Percentiles rank a stretch among this genome's conserved stretches.
Conservation (phyloP, 495 filamentous ascomycete species). For the Tuber melanosporum region DNA sequence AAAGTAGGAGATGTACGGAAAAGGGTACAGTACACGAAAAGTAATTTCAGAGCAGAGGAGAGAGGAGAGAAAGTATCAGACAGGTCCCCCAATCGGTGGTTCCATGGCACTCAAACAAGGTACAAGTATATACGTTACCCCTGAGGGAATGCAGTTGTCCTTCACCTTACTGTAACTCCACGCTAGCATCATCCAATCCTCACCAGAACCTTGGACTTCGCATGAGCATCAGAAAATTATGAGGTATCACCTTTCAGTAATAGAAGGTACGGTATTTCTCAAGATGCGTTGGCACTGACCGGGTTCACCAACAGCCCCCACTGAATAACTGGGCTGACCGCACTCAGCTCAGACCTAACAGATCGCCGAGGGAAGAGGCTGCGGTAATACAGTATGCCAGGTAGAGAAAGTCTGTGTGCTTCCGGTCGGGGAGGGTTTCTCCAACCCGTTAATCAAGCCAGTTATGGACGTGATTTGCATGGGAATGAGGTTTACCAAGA, state of each 20-base stretch:
- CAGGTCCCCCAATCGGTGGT: neutral
- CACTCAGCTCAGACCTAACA: neutral
- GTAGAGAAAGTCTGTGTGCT: neutral
- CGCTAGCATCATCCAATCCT: neutral
- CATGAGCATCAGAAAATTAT: neutral
- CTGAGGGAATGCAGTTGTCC: neutral
- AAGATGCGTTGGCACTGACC: slow-evolving; percentile 1
- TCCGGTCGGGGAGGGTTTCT: neutral
- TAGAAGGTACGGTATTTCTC: neutral
- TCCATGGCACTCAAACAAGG: neutral
- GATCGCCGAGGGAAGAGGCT: neutral
- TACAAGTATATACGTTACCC: neutral
- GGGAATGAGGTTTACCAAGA: slow-evolving; percentile 29
- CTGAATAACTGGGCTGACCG: neutral
- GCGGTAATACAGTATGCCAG: neutral
- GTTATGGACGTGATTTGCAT: slow-evolving; percentile 24
- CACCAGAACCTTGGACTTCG: neutral
- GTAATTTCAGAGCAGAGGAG: neutral
- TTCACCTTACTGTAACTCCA: neutral
- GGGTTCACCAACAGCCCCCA: neutral
- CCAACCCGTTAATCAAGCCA: slow-evolving; percentile 11
- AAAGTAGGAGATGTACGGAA: neutral
- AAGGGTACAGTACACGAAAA: neutral
- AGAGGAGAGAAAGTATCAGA: neutral
- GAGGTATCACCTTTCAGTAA: neutral